A percentile compares a stretch with the other conserved stretches of the same genome.
Evolutionary conservation across 2,329 filamentous ascomycete species (phyloP).

Genomic region (Zymoseptoria crescenta): DNA sequence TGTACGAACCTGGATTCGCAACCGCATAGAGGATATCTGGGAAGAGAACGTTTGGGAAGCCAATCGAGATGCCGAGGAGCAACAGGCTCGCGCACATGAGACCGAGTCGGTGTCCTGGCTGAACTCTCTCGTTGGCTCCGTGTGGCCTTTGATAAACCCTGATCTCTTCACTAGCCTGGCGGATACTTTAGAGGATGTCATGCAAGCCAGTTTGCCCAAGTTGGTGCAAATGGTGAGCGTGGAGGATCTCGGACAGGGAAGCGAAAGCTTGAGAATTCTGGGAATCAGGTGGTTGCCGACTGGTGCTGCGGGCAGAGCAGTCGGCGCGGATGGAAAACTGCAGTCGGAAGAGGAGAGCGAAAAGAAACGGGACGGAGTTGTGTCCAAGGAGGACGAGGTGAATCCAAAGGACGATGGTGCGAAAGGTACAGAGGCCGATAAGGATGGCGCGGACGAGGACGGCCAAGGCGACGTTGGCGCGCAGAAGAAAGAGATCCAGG

Average conservation of each 20-base stretch:
- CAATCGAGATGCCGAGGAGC: slow-evolving; percentile 47
- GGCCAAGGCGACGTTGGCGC: slow-evolving; percentile 16
- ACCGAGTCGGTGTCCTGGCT: slow-evolving; percentile 65
- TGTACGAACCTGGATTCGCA: slow-evolving; percentile 50
- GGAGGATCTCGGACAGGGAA: slow-evolving; percentile 69
- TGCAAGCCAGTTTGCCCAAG: slow-evolving; percentile 66
- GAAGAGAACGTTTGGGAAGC: slow-evolving; percentile 65
- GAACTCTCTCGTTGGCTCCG: slow-evolving; percentile 57
- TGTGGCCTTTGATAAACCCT: slow-evolving; percentile 70
- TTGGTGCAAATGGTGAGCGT: slow-evolving; percentile 67
- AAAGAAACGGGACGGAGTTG: slow-evolving; percentile 44
- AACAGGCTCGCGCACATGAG: slow-evolving; percentile 38
- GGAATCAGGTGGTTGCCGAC: slow-evolving; percentile 66
- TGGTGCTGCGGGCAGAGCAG: slow-evolving; percentile 57
- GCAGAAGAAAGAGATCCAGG: slow-evolving; percentile 30
- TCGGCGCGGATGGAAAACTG: slow-evolving; percentile 53
- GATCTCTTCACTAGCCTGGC: slow-evolving; percentile 62
- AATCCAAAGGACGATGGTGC: slow-evolving; percentile 28
- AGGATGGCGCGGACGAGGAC: slow-evolving; percentile 20
- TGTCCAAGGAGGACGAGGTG: slow-evolving; percentile 33
- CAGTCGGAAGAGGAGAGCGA: slow-evolving; percentile 39
- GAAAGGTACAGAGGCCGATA: slow-evolving; percentile 29
- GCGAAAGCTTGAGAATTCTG: slow-evolving; percentile 60
- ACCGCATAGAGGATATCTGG: slow-evolving; percentile 55
- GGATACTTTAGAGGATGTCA: slow-evolving; percentile 69